Evolutionary conservation across 2,329 filamentous ascomycete species (phyloP), one percentile per base, ranked within the genome.

Genomic region (Fusarium transvaalense): DNA sequence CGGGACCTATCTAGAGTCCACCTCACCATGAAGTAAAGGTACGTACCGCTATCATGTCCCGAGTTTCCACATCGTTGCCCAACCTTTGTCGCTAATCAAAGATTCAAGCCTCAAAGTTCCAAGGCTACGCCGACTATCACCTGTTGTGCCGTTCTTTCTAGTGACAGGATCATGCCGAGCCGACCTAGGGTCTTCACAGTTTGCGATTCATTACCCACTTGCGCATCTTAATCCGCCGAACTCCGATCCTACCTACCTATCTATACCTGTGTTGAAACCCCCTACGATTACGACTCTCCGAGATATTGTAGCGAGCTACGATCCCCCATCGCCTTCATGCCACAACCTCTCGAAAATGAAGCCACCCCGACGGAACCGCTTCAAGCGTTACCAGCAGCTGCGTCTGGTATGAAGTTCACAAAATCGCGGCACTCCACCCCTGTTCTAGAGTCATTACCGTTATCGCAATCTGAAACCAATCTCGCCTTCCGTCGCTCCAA

Each of bases 341-440:
- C 89, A 86, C 85, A 88, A 80, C 82, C 86, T 77, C 83, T 86
- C 78, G 83, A 91, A 88, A 88, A 84, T 82, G 82, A 85, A 76
- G 58, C 50, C 48, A 81, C 87, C 77, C 85, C 88, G 74, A 83
- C 87, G 81, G 87, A 90, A 80, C 88, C 90, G 78, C 86, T 91
- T 80, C 88, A 90, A 79, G 87, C 90, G 75, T 86, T 91, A 78
- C 89, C 91, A 75, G 82, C 88, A 76, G 89, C 89, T 71, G 85
- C 88, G 72, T 87, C 90, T 65, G 77, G 83, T 68, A 74, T 86
- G 76, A 88, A 83, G 74, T 75, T 89, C 61, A 85, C 88, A 68
- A 92, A 90, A 81, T 82, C 84, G 69, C 87, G 90, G 55, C 85
- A 88, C 70, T 83, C 87, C 35, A 81, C 85, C 64, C 83, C 88